Conservation (phyloP, 768 basidiomycete species). For the Kwoniella pini region DNA sequence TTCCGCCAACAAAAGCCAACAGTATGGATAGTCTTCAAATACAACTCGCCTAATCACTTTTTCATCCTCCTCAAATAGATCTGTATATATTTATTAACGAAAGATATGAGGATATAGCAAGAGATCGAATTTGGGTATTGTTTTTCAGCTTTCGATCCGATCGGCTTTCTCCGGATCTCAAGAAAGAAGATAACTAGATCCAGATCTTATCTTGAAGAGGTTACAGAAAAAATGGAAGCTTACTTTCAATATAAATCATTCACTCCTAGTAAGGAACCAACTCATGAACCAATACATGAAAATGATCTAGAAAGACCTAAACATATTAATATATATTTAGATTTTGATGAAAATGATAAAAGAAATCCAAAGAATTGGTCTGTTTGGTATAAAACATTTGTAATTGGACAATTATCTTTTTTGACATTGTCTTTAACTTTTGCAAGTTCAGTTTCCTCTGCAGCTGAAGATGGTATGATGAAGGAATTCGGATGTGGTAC, state of each 20-base stretch:
- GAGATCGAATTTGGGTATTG: no score
- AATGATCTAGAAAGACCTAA: slow-evolving; percentile 11
- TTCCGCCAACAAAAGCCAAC: no score
- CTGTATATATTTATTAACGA: no score
- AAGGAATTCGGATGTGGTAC: slow-evolving; percentile 28
- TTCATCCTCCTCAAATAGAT: no score
- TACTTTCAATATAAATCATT: slow-evolving; percentile 16
- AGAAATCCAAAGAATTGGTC: slow-evolving; percentile 34
- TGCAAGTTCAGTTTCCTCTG: slow-evolving; percentile 18
- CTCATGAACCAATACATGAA: slow-evolving; percentile 10
- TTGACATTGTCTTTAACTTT: slow-evolving; percentile 33
- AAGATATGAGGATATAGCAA: no score
- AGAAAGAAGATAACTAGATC: no score
- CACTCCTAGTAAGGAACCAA: slow-evolving; percentile 1
- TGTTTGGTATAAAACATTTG: slow-evolving; percentile 22
- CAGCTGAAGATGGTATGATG: slow-evolving; percentile 21
- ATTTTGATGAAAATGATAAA: slow-evolving; percentile 24
- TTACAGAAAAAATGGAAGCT: slow-evolving; percentile 11
- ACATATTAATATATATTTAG: slow-evolving; percentile 15
- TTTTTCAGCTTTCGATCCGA: no score
- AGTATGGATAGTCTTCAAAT: no score
- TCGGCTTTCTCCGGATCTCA: no score
- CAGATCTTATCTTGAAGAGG: no score
- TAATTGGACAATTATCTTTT: slow-evolving; percentile 24
- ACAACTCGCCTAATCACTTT: no score